Evolutionary conservation across 441 rosid species (phyloP).

Genomic region (Pelargonium citronellum): DNA sequence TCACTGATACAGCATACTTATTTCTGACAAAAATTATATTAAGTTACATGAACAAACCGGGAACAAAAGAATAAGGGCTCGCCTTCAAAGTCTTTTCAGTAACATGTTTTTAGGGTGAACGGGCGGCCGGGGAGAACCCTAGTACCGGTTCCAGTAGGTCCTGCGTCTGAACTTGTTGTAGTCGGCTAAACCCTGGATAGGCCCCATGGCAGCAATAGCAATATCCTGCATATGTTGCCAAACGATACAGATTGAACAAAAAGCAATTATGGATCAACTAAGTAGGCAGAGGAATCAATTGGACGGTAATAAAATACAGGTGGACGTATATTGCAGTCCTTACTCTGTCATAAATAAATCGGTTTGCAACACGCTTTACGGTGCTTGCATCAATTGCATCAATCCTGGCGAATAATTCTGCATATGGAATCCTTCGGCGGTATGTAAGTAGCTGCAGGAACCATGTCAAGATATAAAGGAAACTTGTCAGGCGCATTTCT

Average conservation of each 20-base stretch:
- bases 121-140: slow-evolving; percentile 8
- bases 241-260: not conserved
- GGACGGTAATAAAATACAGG: not conserved
- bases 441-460: slow-evolving; percentile 77
- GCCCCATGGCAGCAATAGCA: slow-evolving; percentile 93
- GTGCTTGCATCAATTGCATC: slow-evolving; percentile 91
- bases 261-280: no score
- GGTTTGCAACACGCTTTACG: slow-evolving; percentile 82
- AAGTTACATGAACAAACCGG: not conserved
- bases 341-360: slow-evolving; percentile 87
- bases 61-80: not conserved
- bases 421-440: slow-evolving; percentile 88
- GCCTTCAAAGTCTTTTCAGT: not conserved
- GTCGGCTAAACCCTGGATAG: slow-evolving; percentile 77
- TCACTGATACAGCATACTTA: no score
- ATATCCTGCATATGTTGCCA: slow-evolving; percentile 51
- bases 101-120: no score
- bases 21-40: no score
- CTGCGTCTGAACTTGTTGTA: slow-evolving; percentile 99
- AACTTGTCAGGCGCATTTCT: not conserved
- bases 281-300: not conserved
- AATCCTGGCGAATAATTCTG: slow-evolving; percentile 87
- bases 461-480: slow-evolving; percentile 5
- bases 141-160: slow-evolving; percentile 94
- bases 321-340: slow-evolving; percentile 3